These are phyloP conservation scores for Penicillium cataractarum DNA, from an alignment of 495 filamentous ascomycete genomes.

Conservation along the genomic window DNA sequence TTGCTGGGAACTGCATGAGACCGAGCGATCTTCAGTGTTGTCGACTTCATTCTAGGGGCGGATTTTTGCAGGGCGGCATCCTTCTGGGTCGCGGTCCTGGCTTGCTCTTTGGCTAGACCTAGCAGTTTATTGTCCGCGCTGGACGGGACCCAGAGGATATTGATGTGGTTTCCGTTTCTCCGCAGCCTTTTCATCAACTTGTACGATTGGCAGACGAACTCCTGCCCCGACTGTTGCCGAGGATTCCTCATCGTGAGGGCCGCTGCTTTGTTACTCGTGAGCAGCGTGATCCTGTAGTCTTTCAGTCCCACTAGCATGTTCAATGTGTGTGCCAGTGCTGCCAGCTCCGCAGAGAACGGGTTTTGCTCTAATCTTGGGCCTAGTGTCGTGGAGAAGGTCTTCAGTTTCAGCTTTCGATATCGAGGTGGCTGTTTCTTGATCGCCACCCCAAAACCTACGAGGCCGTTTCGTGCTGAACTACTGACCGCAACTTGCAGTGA, in stretches of 20 bases:
- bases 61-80: slow-evolving; percentile 16
- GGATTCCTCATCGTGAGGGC: slow-evolving; percentile 19
- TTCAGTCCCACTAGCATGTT: slow-evolving; percentile 16
- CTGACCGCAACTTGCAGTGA: slow-evolving; percentile 17
- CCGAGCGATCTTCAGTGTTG: slow-evolving; percentile 22
- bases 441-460: slow-evolving; percentile 20
- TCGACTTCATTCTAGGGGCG: slow-evolving; percentile 19
- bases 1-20: slow-evolving; percentile 17
- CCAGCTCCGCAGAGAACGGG: slow-evolving; percentile 18
- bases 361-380: slow-evolving; percentile 19
- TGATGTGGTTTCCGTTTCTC: slow-evolving; percentile 25
- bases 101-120: slow-evolving; percentile 32
- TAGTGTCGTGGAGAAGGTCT: slow-evolving; percentile 15
- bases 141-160: slow-evolving; percentile 18
- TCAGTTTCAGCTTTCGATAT: slow-evolving; percentile 19
- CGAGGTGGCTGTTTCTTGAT: slow-evolving; percentile 18
- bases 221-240: slow-evolving; percentile 27
- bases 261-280: slow-evolving; percentile 24
- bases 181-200: slow-evolving; percentile 25
- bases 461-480: slow-evolving; percentile 19
- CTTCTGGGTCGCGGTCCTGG: slow-evolving; percentile 23
- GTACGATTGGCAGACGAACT: slow-evolving; percentile 23
- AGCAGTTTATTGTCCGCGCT: slow-evolving; percentile 25
- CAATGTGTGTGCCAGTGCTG: slow-evolving; percentile 10
- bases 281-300: slow-evolving; percentile 13